Evolutionary conservation across 1,139 yeast genomes (phyloP).

Genomic region (Debaryomycetaceae sp.): DNA sequence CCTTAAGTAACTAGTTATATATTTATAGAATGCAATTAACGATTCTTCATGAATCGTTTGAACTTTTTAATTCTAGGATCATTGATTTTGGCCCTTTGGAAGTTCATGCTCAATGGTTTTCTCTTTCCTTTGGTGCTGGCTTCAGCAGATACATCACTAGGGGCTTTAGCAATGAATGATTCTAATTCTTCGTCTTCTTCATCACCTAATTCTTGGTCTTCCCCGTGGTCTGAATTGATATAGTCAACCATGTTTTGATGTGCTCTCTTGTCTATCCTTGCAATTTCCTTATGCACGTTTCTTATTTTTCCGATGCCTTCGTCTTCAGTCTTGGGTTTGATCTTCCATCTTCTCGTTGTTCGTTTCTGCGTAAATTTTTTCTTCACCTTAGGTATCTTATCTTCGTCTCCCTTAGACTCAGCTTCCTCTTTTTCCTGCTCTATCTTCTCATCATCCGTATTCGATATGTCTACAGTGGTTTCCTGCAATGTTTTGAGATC

Average conservation of each 20-base stretch:
- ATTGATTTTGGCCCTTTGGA: constrained; percentile 42
- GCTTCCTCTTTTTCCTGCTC: constrained; percentile 14
- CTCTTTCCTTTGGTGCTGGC: constrained; percentile 19
- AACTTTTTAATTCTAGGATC: constrained; percentile 32
- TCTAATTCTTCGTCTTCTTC: constrained; percentile 11
- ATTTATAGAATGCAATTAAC: constrained; percentile 4
- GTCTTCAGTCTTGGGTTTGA: constrained; percentile 40
- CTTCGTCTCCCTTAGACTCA: constrained; percentile 11
- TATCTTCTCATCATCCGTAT: constrained; percentile 11
- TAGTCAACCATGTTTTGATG: constrained; percentile 18
- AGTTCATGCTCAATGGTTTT: constrained; percentile 38
- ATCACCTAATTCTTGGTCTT: constrained; percentile 20
- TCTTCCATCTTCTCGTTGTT: constrained; percentile 58
- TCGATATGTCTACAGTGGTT: constrained; percentile 4
- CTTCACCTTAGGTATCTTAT: constrained; percentile 15
- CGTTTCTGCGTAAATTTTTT: constrained; percentile 55
- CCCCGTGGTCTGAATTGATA: constrained; percentile 18
- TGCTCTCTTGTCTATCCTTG: constrained; percentile 24
- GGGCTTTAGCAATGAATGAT: not conserved
- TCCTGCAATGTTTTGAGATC: constrained; percentile 28
- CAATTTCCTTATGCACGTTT: constrained; percentile 41
- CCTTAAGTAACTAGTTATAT: constrained; percentile 8
- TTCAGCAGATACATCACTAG: not conserved
- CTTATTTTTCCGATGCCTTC: constrained; percentile 28
- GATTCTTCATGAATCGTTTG: constrained; percentile 14